A percentile compares a stretch with the other conserved stretches of the same genome.
These are phyloP conservation scores for Phalaenopsis equestris DNA, from an alignment of 106 monocot genomes.

Conservation along the genomic window DNA sequence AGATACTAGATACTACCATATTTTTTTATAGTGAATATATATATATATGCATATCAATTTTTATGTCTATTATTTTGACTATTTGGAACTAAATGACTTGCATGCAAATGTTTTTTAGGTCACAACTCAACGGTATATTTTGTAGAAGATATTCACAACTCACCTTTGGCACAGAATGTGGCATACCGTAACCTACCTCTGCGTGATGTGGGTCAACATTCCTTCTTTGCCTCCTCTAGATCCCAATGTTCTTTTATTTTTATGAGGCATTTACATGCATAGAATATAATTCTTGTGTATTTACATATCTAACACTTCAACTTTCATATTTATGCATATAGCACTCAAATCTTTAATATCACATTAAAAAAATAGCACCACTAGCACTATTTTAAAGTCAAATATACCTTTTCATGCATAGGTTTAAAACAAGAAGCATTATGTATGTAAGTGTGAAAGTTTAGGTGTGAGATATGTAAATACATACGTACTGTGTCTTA, in stretches of 20 bases:
- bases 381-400: no score
- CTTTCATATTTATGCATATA: no score
- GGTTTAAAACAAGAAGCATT: no score
- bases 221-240: slow-evolving; percentile 26
- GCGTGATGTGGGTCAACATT: slow-evolving; percentile 99
- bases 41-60: background rate
- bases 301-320: no score
- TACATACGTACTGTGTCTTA: no score
- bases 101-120: slow-evolving; percentile 38
- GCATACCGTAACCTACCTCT: slow-evolving; percentile 89
- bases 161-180: slow-evolving; percentile 82
- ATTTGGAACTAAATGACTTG: slow-evolving; percentile 1
- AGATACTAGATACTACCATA: background rate
- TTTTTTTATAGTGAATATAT: background rate
- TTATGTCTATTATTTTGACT: background rate
- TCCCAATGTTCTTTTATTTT: background rate
- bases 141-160: slow-evolving; percentile 81
- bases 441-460: no score
- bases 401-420: no score
- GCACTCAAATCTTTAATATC: no score
- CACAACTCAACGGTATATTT: slow-evolving; percentile 92
- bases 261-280: no score
- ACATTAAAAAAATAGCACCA: no score
- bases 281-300: no score
- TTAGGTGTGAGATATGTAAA: no score